These are phyloP conservation scores for Chlamydomonas applanata DNA, from an alignment of 139 green algal genomes.

Conservation along the genomic window DNA sequence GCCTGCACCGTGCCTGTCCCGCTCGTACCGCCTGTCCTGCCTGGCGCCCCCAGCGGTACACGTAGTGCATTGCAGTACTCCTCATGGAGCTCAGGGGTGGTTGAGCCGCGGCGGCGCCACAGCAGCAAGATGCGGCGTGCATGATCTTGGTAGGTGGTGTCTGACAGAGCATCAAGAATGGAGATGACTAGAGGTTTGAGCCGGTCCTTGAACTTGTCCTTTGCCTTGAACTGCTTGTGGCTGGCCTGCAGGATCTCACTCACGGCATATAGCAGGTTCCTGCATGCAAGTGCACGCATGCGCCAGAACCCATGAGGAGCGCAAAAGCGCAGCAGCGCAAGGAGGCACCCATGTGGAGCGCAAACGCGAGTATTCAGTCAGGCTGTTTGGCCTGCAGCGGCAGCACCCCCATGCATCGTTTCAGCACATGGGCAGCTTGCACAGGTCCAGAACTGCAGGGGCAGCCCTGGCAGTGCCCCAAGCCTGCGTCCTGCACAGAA, in stretches of 20 bases:
- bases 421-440: no score
- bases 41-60: not conserved
- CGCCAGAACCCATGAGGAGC: no score
- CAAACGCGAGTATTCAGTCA: no score
- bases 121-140: not conserved
- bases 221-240: not conserved
- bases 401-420: no score
- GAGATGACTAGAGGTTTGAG: not conserved
- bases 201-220: constrained; percentile 6
- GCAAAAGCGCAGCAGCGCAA: no score
- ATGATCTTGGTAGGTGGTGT: constrained; percentile 3
- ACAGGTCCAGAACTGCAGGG: no score
- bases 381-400: no score
- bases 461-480: no score
- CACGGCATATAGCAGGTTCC: not conserved
- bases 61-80: not conserved
- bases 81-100: not conserved
- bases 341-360: no score
- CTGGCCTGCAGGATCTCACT: constrained; percentile 9
- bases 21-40: no score
- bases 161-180: not conserved
- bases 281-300: not conserved
- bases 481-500: no score
- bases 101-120: not conserved
- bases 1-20: no score